phyloP scores from a whole-genome alignment of 768 basidiomycete species.

The Xerocomellus amylosporus region DNA sequence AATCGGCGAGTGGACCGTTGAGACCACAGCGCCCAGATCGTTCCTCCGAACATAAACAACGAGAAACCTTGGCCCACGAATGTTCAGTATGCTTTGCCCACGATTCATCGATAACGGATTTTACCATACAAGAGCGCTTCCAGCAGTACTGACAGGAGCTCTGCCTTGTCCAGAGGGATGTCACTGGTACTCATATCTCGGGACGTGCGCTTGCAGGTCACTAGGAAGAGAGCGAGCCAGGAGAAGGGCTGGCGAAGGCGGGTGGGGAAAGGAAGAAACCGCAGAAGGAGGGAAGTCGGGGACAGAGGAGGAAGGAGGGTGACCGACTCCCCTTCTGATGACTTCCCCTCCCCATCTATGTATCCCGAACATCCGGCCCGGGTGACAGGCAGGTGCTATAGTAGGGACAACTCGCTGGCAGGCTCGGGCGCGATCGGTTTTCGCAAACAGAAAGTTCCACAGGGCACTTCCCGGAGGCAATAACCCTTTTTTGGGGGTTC shows the following conservation, averaged over 20 bases:
- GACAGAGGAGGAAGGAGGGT: too few relatives aligned
- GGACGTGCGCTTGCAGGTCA: not conserved
- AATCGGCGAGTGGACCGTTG: slow-evolving; percentile 5
- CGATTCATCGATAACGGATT: not conserved
- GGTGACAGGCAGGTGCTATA: not conserved
- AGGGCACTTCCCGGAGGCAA: not conserved
- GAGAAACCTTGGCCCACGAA: slow-evolving; percentile 31
- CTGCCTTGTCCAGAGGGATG: slow-evolving; percentile 21
- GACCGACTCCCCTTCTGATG: not conserved
- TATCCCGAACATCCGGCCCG: not conserved
- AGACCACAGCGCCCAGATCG: slow-evolving; percentile 25
- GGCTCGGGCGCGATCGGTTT: not conserved
- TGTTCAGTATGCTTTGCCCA: not conserved
- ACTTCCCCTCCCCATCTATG: not conserved
- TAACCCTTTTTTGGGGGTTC: not conserved
- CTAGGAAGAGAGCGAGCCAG: not conserved
- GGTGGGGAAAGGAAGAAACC: too few relatives aligned
- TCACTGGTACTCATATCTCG: not conserved
- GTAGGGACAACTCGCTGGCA: not conserved
- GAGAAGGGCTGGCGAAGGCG: not conserved
- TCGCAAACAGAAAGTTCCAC: not conserved
- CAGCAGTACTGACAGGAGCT: slow-evolving; percentile 17
- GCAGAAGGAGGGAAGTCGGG: not conserved
- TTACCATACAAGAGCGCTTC: slow-evolving; percentile 23
- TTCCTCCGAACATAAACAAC: slow-evolving; percentile 34